Evolutionary conservation across 116 monocot species (phyloP), one percentile per base, ranked within the genome.

Genomic region (Phalaenopsis hybrid): DNA sequence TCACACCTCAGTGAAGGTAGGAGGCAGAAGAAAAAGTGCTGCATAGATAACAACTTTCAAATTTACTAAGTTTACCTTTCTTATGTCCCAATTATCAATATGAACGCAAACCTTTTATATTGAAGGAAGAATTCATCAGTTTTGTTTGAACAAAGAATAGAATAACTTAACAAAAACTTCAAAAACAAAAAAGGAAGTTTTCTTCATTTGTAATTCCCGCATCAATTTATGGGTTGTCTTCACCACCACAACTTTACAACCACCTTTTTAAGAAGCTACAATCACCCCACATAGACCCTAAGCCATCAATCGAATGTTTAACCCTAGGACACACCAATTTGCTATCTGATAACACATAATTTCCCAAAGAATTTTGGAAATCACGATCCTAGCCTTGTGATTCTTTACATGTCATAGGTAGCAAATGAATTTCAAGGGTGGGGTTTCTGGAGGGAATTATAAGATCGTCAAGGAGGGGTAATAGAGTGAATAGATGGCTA

Each of bases 1-100:
- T 4, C 76, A 80, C 31, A 98, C 98, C 98, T 99, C 99, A n/a
- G 90, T 87, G 86, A 99, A 99, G 46, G 89, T 86, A 76, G 89
- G 73, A 61, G 93, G 93, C 82, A 88, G 87, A 52, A 95, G 83
- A 28, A 28, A 28, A 28, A 28, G 28, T 44, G 95, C 95, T 83
- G 89, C 92, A 68, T 90, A 86, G 72, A 79, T 84, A 75, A 95
- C 95, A 75, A 88, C 85, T 74, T 91, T 93, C 81, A 99, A 83
- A 76, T 99, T 99, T 80, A 99, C 79, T 49, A 81, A 75, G 79
- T 99, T 99, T 44, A 92, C 88, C 84, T 92, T 95, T 75, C 83
- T 74, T 67, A 99, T 88, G 41, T 90, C 93, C 88, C 88, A 92
- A 76, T 99, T 88, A 84, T 99, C 99, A 78, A 92, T 73, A 83